Conservation (phyloP, 1,284 basidiomycete genomes). For the Cerioporus squamosus region DNA sequence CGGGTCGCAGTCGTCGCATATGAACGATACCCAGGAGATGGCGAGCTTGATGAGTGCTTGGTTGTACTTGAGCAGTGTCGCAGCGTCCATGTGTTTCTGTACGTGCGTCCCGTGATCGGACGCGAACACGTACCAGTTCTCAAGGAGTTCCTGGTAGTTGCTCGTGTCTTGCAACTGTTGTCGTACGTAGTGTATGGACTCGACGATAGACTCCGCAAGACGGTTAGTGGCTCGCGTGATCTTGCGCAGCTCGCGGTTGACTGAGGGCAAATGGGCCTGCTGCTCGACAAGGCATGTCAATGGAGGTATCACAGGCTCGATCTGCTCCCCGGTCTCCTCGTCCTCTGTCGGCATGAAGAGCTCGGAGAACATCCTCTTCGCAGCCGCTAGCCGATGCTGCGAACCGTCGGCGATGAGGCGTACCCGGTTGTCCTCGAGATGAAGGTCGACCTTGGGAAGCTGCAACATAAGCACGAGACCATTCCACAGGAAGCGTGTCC, state of each 20-base stretch:
- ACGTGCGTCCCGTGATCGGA: slow-evolving; percentile 92
- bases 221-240: slow-evolving; percentile 90
- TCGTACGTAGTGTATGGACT: slow-evolving; percentile 86
- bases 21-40: slow-evolving; percentile 98
- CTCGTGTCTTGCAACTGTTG: slow-evolving; percentile 63
- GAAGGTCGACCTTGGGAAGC: slow-evolving; percentile 75
- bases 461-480: slow-evolving; percentile 83
- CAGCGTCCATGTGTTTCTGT: slow-evolving; percentile 84
- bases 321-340: slow-evolving; percentile 51
- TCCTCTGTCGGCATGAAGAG: slow-evolving; percentile 65
- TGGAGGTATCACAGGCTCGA: slow-evolving; percentile 47
- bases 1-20: slow-evolving; percentile 97
- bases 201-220: slow-evolving; percentile 92
- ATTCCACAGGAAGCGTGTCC: slow-evolving; percentile 92
- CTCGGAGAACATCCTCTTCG: slow-evolving; percentile 81
- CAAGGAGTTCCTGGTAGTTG: slow-evolving; percentile 86
- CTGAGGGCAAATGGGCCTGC: slow-evolving; percentile 89
- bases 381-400: slow-evolving; percentile 71
- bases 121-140: slow-evolving; percentile 97
- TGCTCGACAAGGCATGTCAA: slow-evolving; percentile 77
- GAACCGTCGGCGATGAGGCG: slow-evolving; percentile 90
- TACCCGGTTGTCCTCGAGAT: slow-evolving; percentile 82
- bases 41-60: slow-evolving; percentile 85
- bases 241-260: slow-evolving; percentile 91
- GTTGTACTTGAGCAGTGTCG: slow-evolving; percentile 77